Conservation (phyloP, 495 filamentous ascomycete species). For the Letharia lupina region DNA sequence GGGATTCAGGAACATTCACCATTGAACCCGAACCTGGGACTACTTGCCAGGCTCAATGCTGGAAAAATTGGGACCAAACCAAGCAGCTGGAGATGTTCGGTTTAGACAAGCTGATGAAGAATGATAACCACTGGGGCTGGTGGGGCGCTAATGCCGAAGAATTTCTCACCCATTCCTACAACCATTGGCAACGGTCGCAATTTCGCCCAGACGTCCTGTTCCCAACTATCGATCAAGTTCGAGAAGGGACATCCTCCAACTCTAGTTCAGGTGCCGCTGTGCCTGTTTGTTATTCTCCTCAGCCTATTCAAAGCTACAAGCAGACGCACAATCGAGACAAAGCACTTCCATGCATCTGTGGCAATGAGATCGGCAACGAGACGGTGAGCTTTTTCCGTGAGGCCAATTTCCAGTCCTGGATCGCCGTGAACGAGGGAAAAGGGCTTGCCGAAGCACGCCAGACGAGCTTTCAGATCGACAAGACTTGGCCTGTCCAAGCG, state of each 20-base stretch:
- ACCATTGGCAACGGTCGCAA: background rate
- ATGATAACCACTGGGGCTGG: background rate
- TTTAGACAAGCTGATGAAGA: background rate
- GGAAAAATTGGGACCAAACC: background rate
- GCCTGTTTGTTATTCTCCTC: background rate
- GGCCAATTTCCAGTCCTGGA: background rate
- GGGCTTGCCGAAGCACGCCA: background rate
- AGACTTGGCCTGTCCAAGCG: background rate
- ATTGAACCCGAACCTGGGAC: background rate
- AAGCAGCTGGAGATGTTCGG: background rate
- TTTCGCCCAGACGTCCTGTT: background rate
- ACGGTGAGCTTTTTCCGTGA: background rate
- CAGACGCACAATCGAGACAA: background rate
- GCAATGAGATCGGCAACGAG: background rate
- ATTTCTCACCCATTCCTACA: background rate
- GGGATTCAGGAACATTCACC: background rate
- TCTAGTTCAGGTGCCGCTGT: background rate
- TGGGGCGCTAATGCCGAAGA: background rate
- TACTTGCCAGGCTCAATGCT: background rate
- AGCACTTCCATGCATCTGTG: slow-evolving; percentile 1
- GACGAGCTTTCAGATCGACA: background rate
- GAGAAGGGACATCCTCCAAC: background rate
- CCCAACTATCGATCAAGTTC: background rate
- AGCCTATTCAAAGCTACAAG: background rate
- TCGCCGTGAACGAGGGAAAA: background rate